Conservation (phyloP, 305 asterid genomes). For the Rubia balearica region DNA sequence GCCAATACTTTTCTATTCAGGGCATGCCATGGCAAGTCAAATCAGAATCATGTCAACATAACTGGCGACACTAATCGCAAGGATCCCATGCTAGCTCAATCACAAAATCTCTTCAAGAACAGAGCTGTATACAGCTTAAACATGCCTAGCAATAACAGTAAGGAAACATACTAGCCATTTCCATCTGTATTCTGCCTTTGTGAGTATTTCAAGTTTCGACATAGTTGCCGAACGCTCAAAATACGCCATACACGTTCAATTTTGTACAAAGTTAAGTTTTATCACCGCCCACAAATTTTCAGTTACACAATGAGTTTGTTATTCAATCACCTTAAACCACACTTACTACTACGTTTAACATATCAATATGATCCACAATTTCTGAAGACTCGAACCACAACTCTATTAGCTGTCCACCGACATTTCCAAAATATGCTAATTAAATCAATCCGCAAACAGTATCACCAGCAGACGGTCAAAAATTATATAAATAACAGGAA, state of each 20-base stretch:
- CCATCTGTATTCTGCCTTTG: background rate
- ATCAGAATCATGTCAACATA: too few relatives aligned
- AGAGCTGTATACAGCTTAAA: background rate
- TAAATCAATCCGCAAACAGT: background rate
- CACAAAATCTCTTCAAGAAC: background rate
- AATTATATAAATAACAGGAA: background rate
- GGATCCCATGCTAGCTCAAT: background rate
- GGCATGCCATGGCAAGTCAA: background rate
- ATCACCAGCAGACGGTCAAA: background rate
- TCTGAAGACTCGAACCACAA: background rate
- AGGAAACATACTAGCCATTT: background rate
- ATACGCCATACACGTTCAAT: background rate
- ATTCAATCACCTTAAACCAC: background rate
- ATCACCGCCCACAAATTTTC: background rate
- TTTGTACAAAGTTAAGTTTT: background rate
- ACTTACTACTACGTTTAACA: slow-evolving; percentile 1
- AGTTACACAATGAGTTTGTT: background rate
- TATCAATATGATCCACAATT: background rate
- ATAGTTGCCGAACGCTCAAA: background rate
- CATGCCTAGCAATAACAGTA: too few relatives aligned
- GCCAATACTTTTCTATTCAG: background rate
- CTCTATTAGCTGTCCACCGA: background rate
- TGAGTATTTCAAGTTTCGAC: background rate
- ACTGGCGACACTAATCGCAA: background rate
- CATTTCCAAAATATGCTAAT: background rate